Conservation (phyloP, 257 asterid species). For the Primulina huaijiensis region DNA sequence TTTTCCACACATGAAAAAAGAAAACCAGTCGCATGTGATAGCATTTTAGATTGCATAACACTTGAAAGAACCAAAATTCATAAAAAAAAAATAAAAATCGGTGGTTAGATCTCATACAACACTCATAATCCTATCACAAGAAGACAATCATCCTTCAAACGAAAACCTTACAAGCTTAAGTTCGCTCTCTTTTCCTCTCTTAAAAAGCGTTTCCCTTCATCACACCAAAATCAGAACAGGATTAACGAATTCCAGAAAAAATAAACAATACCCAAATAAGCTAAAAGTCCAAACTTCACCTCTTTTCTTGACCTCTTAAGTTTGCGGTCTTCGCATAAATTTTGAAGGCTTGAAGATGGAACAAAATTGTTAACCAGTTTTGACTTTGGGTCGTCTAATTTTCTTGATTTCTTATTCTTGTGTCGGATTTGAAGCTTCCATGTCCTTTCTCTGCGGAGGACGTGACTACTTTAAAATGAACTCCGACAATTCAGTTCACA, state of each 20-base stretch:
- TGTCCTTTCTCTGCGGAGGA: background rate
- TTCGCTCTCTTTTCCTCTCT: background rate
- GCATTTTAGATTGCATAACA: background rate
- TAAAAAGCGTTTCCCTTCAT: background rate
- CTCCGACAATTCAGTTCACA: too few relatives aligned
- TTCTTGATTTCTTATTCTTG: background rate
- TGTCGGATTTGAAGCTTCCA: background rate
- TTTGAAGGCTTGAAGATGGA: background rate
- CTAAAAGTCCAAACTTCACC: too few relatives aligned
- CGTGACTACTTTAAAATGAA: background rate
- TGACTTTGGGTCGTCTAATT: background rate
- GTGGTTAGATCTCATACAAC: background rate
- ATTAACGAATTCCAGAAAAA: too few relatives aligned
- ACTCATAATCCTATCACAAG: background rate
- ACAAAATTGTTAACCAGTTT: background rate
- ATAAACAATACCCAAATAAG: too few relatives aligned
- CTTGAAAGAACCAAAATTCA: background rate
- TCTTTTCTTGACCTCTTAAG: background rate
- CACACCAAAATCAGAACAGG: background rate
- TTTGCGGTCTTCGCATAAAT: background rate
- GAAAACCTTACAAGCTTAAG: background rate
- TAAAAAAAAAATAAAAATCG: too few relatives aligned
- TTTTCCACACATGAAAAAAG: too few relatives aligned
- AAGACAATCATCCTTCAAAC: background rate
- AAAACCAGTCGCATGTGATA: too few relatives aligned